A percentile compares a stretch with the other conserved stretches of the same genome.
Evolutionary conservation across 352 stramenopile genomes (phyloP).

Genomic region (Thraustochytrium aureum): DNA sequence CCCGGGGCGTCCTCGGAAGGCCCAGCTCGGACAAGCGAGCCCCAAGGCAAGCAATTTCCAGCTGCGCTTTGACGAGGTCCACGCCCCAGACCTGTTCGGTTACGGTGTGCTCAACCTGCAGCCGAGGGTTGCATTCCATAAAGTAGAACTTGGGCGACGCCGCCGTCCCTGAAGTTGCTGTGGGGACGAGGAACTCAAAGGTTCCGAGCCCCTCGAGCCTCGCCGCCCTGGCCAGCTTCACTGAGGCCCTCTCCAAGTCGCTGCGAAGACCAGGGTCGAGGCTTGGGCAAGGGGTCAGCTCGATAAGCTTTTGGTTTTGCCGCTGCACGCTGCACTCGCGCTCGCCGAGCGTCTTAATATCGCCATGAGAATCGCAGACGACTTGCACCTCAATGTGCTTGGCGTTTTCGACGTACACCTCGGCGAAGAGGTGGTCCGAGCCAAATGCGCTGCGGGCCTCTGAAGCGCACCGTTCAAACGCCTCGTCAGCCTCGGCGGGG

Average conservation of each 20-base stretch:
- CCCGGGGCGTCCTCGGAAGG: neutral
- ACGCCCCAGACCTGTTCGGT: slow-evolving; percentile 89
- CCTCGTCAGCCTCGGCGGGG: slow-evolving; percentile 65
- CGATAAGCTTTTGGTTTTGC: slow-evolving; percentile 92
- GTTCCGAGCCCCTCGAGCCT: slow-evolving; percentile 96
- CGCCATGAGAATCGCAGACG: slow-evolving; percentile 87
- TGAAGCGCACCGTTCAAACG: slow-evolving; percentile 18
- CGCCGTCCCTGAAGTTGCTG: no score
- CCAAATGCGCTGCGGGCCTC: slow-evolving; percentile 81
- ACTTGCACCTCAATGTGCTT: slow-evolving; percentile 98
- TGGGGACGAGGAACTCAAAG: slow-evolving; percentile 98
- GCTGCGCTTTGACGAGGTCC: slow-evolving; percentile 96
- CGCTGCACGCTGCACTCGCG: slow-evolving; percentile 97
- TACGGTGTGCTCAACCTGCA: slow-evolving; percentile 94
- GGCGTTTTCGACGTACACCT: slow-evolving; percentile 91
- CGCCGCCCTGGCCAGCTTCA: slow-evolving; percentile 78
- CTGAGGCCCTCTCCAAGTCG: slow-evolving; percentile 74
- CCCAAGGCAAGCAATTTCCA: slow-evolving; percentile 68
- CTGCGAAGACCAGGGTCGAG: slow-evolving; percentile 29
- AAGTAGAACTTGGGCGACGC: slow-evolving; percentile 83
- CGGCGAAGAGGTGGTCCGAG: slow-evolving; percentile 92
- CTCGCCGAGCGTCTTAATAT: slow-evolving; percentile 93
- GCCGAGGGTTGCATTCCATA: slow-evolving; percentile 98
- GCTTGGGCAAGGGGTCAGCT: slow-evolving; percentile 58
- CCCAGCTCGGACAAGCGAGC: neutral